A percentile compares a stretch with the other conserved stretches of the same genome.
These are phyloP conservation scores for Clitopilus passeckerianus DNA, from an alignment of 768 basidiomycete species.

Conservation along the genomic window DNA sequence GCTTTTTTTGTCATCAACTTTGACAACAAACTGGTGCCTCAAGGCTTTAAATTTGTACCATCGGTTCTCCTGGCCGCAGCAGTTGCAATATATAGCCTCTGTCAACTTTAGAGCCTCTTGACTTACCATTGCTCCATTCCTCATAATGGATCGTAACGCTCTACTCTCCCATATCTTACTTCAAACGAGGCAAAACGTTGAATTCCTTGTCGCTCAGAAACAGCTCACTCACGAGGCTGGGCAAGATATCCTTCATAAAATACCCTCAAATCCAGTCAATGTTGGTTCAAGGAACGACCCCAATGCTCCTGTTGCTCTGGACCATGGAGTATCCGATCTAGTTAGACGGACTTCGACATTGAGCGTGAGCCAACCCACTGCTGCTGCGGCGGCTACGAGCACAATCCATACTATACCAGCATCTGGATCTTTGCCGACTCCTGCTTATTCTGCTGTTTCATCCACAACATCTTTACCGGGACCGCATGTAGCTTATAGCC, in stretches of 20 bases:
- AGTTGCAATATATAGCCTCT: neutral
- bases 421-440: too few species aligned
- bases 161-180: conserved; percentile 40
- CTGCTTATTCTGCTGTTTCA: too few species aligned
- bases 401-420: neutral
- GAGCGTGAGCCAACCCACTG: neutral
- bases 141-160: conserved; percentile 9
- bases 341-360: neutral
- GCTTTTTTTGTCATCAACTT: neutral
- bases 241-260: conserved; percentile 37
- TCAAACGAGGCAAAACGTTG: conserved; percentile 51
- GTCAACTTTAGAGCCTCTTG: conserved; percentile 5
- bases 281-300: neutral
- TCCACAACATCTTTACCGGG: neutral
- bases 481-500: neutral
- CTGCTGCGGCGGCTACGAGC: neutral
- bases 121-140: conserved; percentile 2
- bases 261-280: conserved; percentile 21
- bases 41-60: neutral
- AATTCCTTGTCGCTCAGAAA: conserved; percentile 46
- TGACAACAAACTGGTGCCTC: neutral
- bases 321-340: neutral
- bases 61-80: neutral
- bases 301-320: neutral
- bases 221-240: conserved; percentile 43